These are phyloP conservation scores for Erythrobasidium hasegawianum DNA, from an alignment of 1,284 basidiomycete genomes.

Conservation along the genomic window DNA sequence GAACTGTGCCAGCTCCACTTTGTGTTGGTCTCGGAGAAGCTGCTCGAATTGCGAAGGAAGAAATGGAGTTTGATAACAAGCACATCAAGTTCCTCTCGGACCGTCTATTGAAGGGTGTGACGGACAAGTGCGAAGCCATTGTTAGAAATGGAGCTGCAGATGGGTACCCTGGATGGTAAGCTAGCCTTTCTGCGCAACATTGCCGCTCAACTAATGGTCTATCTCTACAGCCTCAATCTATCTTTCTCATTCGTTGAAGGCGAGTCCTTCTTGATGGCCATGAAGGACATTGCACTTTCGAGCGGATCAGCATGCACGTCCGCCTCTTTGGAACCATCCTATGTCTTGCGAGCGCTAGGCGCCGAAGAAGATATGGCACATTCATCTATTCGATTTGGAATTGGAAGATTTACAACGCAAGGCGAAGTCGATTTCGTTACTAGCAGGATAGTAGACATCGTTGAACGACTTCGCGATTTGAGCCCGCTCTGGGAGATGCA, in stretches of 20 bases:
- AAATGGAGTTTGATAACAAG: conserved; percentile 86
- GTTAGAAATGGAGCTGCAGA: conserved; percentile 86
- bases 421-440: conserved; percentile 94
- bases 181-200: no score
- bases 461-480: conserved; percentile 55
- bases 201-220: no score
- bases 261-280: conserved; percentile 93
- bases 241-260: conserved; percentile 97
- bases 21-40: conserved; percentile 94
- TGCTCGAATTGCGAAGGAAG: conserved; percentile 80
- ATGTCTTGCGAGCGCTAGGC: conserved; percentile 91
- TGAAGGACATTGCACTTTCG: conserved; percentile 97
- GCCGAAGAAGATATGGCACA: conserved; percentile 99
- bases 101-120: conserved; percentile 76
- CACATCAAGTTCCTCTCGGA: conserved; percentile 73
- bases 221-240: conserved; percentile 72
- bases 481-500: conserved; percentile 94
- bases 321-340: conserved; percentile 95
- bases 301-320: conserved; percentile 98
- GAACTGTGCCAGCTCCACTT: conserved; percentile 85
- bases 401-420: conserved; percentile 97
- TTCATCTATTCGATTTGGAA: conserved; percentile 93
- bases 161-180: conserved; percentile 53
- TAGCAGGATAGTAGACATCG: conserved; percentile 79
- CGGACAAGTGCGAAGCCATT: conserved; percentile 78